Evolutionary conservation across 805 yeast genomes (phyloP).

Genomic region (Teunomyces aglyptinius): DNA sequence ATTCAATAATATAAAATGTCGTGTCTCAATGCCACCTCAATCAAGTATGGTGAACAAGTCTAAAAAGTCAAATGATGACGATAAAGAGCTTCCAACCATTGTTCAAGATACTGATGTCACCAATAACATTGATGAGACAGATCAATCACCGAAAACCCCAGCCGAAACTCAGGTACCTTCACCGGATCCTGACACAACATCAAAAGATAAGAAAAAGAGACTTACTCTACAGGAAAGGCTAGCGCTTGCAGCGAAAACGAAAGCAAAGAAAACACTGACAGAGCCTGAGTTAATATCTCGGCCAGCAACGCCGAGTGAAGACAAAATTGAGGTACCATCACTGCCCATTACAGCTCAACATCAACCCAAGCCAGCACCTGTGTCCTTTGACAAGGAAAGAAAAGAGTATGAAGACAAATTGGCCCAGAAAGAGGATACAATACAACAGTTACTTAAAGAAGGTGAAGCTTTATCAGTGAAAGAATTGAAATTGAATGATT

Average conservation of each 20-base stretch:
- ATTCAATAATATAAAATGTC: background rate
- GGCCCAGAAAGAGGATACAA: slow-evolving; percentile 51
- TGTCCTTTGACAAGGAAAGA: slow-evolving; percentile 4
- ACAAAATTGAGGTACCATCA: background rate
- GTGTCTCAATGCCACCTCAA: background rate
- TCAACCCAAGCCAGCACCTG: background rate
- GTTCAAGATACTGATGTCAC: background rate
- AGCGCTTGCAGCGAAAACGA: slow-evolving; percentile 71
- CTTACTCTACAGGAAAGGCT: slow-evolving; percentile 81
- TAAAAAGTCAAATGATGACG: background rate
- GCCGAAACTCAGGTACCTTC: background rate
- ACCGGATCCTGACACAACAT: background rate
- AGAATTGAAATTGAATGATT: slow-evolving; percentile 66
- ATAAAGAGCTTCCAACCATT: background rate
- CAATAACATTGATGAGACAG: background rate
- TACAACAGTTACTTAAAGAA: slow-evolving; percentile 67
- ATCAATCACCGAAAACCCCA: background rate
- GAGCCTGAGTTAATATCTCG: background rate
- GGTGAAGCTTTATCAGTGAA: slow-evolving; percentile 70
- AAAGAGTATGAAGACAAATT: slow-evolving; percentile 5
- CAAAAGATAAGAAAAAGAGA: slow-evolving; percentile 45
- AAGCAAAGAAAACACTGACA: slow-evolving; percentile 19
- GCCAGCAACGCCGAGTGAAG: background rate
- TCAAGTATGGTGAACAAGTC: background rate
- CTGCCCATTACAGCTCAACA: background rate